These are phyloP conservation scores for Zygosaccharomyces kombuchaensis DNA, from an alignment of 805 yeast species.

Conservation along the genomic window DNA sequence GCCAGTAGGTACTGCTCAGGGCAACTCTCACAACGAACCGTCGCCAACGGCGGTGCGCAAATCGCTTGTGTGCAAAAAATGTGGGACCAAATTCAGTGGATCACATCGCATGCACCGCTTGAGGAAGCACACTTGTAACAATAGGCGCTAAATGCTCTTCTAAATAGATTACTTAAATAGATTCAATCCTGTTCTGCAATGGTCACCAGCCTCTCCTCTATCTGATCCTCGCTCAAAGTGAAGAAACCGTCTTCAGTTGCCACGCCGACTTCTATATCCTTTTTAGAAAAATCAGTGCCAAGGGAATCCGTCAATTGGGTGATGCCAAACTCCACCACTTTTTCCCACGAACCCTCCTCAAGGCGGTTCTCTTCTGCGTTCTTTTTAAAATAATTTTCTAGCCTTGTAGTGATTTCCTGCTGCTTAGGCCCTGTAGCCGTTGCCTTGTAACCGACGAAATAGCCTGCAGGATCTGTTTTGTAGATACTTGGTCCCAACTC, in stretches of 20 bases:
- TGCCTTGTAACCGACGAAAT: slow-evolving; percentile 85
- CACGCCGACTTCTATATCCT: slow-evolving; percentile 90
- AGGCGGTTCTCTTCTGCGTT: slow-evolving; percentile 33
- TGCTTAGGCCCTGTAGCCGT: slow-evolving; percentile 96
- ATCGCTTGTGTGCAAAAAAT: slow-evolving; percentile 27
- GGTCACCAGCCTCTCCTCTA: slow-evolving; percentile 88
- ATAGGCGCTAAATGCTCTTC: slow-evolving; percentile 8
- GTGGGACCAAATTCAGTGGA: slow-evolving; percentile 26
- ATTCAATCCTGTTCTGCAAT: slow-evolving; percentile 91
- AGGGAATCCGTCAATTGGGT: slow-evolving; percentile 79
- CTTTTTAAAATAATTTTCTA: slow-evolving; percentile 85
- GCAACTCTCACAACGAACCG: slow-evolving; percentile 1
- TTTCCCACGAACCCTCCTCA: slow-evolving; percentile 72
- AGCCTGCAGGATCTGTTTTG: slow-evolving; percentile 98
- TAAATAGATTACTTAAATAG: slow-evolving; percentile 1
- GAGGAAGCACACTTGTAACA: slow-evolving; percentile 21
- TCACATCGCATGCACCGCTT: slow-evolving; percentile 20
- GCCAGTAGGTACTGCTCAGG: neutral
- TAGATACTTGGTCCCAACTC: slow-evolving; percentile 83
- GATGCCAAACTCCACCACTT: slow-evolving; percentile 85
- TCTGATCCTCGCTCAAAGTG: slow-evolving; percentile 74
- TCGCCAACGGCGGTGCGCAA: slow-evolving; percentile 18
- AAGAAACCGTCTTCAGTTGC: slow-evolving; percentile 72
- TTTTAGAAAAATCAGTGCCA: slow-evolving; percentile 90
- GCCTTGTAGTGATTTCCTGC: slow-evolving; percentile 85